phyloP scores from a whole-genome alignment of 495 filamentous ascomycete genomes.

The Xylaria telfairii region DNA sequence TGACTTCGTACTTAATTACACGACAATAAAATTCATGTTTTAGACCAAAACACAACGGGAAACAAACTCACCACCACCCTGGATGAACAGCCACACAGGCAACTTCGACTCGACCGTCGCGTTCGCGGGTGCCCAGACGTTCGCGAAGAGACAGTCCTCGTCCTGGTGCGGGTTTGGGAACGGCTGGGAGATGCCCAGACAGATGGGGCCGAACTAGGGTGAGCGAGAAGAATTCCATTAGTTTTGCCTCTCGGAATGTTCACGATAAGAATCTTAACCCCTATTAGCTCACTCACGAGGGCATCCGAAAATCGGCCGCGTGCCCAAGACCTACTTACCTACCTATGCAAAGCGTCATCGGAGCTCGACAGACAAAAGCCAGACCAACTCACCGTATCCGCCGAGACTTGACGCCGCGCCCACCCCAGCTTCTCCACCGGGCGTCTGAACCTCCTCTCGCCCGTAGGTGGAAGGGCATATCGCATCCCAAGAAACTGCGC shows the following conservation, averaged over 20 bases:
- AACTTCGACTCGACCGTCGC: conserved; percentile 55
- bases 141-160: conserved; percentile 79
- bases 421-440: conserved; percentile 34
- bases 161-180: conserved; percentile 49
- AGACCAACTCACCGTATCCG: neutral
- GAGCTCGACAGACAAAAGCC: neutral
- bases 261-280: neutral
- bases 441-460: conserved; percentile 48
- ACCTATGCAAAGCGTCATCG: too few relatives aligned
- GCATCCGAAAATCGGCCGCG: neutral
- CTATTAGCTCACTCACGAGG: neutral
- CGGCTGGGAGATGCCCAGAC: conserved; percentile 53
- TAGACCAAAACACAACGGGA: too few relatives aligned
- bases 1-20: neutral
- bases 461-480: conserved; percentile 51
- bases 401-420: neutral
- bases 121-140: conserved; percentile 72
- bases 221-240: neutral
- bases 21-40: neutral
- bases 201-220: conserved; percentile 53
- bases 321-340: neutral
- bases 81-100: conserved; percentile 76
- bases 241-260: too few relatives aligned
- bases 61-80: conserved; percentile 64
- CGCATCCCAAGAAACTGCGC: conserved; percentile 52